phyloP scores from a whole-genome alignment of 202 grass and related monocot genomes.

The Hordeum pubiflorum region DNA sequence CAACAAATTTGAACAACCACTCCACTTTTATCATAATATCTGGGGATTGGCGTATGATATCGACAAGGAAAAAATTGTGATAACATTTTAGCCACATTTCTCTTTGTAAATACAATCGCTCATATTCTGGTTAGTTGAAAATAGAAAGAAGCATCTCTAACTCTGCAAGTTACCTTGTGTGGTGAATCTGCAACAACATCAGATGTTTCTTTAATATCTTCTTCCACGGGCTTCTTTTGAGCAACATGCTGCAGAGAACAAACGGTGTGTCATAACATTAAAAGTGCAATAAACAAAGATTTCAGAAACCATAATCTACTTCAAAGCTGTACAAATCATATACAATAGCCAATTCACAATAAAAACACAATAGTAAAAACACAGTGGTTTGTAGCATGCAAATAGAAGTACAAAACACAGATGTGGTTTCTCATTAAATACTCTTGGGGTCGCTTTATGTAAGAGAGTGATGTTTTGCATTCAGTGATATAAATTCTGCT shows the following conservation, averaged over 20 bases:
- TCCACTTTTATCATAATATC: background rate
- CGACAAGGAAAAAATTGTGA: background rate
- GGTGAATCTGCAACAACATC: conserved; percentile 79
- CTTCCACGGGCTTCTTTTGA: conserved; percentile 50
- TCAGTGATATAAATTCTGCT: background rate
- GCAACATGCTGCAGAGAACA: conserved; percentile 58
- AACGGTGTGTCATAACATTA: conserved; percentile 28
- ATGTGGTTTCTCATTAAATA: background rate
- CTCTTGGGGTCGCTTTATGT: background rate
- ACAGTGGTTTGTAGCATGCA: conserved; percentile 6
- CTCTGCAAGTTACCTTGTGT: conserved; percentile 59
- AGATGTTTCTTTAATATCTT: conserved; percentile 55
- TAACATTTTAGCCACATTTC: conserved; percentile 1
- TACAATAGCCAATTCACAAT: background rate
- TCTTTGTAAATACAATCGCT: conserved; percentile 1
- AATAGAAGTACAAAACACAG: background rate
- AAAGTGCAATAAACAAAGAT: conserved; percentile 13
- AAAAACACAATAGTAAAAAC: background rate
- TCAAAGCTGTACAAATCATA: background rate
- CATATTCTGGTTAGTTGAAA: conserved; percentile 2
- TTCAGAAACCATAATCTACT: conserved; percentile 11
- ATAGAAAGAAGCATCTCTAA: conserved; percentile 15
- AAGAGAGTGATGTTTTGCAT: background rate
- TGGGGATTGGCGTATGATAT: background rate
- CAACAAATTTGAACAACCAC: conserved; percentile 13